These are phyloP conservation scores for Cucurbita ficifolia DNA, from an alignment of 306 rosid genomes.

Conservation along the genomic window DNA sequence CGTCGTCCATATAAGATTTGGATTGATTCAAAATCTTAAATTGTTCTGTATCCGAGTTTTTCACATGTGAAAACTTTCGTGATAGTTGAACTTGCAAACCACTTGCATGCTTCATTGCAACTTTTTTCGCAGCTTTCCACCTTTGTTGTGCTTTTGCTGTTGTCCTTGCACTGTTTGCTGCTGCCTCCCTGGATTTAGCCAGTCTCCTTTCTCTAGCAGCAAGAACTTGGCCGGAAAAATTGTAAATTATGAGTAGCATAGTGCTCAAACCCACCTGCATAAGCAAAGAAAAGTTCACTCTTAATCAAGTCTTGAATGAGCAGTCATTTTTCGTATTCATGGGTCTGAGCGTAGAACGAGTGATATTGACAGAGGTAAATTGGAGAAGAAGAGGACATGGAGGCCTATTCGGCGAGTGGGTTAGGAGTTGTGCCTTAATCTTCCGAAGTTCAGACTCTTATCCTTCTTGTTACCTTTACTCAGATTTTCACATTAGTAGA, in stretches of 20 bases:
- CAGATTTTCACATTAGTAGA: slow-evolving; percentile 11
- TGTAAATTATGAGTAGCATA: slow-evolving; percentile 82
- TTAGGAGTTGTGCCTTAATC: too few species aligned
- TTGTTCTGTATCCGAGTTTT: slow-evolving; percentile 25
- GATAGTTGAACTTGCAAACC: slow-evolving; percentile 80
- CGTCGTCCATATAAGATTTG: slow-evolving; percentile 22
- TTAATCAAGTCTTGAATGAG: neutral
- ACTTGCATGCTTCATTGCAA: slow-evolving; percentile 66
- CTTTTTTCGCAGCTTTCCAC: slow-evolving; percentile 71
- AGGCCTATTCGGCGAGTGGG: too few species aligned
- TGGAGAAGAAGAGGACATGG: too few species aligned
- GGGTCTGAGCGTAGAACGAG: too few species aligned
- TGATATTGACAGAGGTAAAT: too few species aligned
- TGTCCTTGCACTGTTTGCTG: slow-evolving; percentile 72
- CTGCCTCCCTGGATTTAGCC: slow-evolving; percentile 78
- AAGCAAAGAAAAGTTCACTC: slow-evolving; percentile 28
- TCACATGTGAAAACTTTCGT: slow-evolving; percentile 44
- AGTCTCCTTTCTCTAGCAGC: slow-evolving; percentile 70
- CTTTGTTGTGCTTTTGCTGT: slow-evolving; percentile 62
- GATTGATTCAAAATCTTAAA: slow-evolving; percentile 34
- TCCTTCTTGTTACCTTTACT: neutral
- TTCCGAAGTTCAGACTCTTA: slow-evolving; percentile 15
- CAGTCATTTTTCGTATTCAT: too few species aligned
- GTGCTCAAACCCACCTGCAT: slow-evolving; percentile 93
- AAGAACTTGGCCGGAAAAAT: slow-evolving; percentile 92